A percentile compares a stretch with the other conserved stretches of the same genome.
These are phyloP conservation scores for Malbranchea zuffiana DNA, from an alignment of 2,329 filamentous ascomycete species.

Conservation along the genomic window DNA sequence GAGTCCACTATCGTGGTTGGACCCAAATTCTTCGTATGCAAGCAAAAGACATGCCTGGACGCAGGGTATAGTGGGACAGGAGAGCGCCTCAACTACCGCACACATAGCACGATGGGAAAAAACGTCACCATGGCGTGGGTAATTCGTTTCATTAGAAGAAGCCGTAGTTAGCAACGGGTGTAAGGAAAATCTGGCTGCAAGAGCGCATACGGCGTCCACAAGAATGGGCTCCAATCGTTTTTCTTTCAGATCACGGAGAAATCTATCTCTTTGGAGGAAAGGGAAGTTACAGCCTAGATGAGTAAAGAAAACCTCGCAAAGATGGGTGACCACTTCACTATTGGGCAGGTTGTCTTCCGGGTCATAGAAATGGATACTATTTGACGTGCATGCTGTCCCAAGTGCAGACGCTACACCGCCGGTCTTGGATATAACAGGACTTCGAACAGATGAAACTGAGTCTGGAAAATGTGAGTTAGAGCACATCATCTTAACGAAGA, in stretches of 20 bases:
- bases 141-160: conserved; percentile 23
- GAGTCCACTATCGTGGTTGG: conserved; percentile 74
- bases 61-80: conserved; percentile 70
- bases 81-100: conserved; percentile 71
- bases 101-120: conserved; percentile 75
- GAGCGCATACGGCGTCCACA: conserved; percentile 73
- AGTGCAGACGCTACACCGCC: conserved; percentile 15
- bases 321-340: conserved; percentile 61
- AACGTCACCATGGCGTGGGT: conserved; percentile 60
- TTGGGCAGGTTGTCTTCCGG: conserved; percentile 58
- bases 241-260: conserved; percentile 64
- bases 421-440: conserved; percentile 21
- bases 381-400: conserved; percentile 23
- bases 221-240: conserved; percentile 75
- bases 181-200: conserved; percentile 68
- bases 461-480: too few relatives aligned
- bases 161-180: conserved; percentile 42
- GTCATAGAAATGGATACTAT: conserved; percentile 61
- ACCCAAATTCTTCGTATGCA: conserved; percentile 81
- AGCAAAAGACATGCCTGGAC: conserved; percentile 75
- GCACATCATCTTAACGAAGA: too few relatives aligned
- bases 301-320: conserved; percentile 70
- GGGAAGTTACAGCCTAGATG: conserved; percentile 80
- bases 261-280: conserved; percentile 63
- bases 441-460: conserved; percentile 28